phyloP scores from a whole-genome alignment of 192 early-diverging fungal species.

The Helicostylum pulchrum region DNA sequence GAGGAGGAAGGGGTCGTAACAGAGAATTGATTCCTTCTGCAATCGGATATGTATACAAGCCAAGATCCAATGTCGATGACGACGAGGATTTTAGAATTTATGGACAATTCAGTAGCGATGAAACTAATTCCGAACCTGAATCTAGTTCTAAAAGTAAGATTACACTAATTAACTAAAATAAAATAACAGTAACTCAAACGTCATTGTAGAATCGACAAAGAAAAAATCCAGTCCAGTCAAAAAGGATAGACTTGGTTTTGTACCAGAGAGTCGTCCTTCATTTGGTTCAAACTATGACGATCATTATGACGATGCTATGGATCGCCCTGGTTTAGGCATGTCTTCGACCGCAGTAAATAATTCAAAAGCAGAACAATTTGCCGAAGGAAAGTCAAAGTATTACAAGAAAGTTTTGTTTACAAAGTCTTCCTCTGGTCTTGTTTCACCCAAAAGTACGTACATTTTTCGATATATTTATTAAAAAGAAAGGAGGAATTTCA shows the following conservation, averaged over 20 bases:
- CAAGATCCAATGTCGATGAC: background rate
- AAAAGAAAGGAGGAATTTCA: too few relatives aligned
- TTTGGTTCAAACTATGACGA: slow-evolving; percentile 6
- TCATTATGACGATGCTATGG: background rate
- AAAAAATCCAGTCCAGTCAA: background rate
- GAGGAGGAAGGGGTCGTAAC: slow-evolving; percentile 15
- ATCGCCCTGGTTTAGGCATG: slow-evolving; percentile 8
- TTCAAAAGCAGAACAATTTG: background rate
- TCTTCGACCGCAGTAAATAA: background rate
- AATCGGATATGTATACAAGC: slow-evolving; percentile 11
- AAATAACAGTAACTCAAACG: background rate
- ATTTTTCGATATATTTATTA: too few relatives aligned
- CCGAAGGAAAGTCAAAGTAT: slow-evolving; percentile 9
- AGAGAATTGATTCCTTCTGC: slow-evolving; percentile 17
- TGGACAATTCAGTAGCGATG: slow-evolving; percentile 23
- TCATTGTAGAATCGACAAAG: background rate
- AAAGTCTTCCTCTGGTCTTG: background rate
- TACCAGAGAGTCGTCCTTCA: slow-evolving; percentile 4
- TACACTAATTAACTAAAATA: too few relatives aligned
- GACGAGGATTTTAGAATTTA: slow-evolving; percentile 24
- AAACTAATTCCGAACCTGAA: slow-evolving; percentile 1
- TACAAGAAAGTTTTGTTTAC: slow-evolving; percentile 1
- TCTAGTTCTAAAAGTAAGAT: background rate
- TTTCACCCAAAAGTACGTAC: too few relatives aligned
- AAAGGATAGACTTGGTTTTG: background rate